Percentiles rank a stretch among this genome's conserved stretches.
Evolutionary conservation across 441 rosid genomes (phyloP).

Genomic region (Jatropha multifida): DNA sequence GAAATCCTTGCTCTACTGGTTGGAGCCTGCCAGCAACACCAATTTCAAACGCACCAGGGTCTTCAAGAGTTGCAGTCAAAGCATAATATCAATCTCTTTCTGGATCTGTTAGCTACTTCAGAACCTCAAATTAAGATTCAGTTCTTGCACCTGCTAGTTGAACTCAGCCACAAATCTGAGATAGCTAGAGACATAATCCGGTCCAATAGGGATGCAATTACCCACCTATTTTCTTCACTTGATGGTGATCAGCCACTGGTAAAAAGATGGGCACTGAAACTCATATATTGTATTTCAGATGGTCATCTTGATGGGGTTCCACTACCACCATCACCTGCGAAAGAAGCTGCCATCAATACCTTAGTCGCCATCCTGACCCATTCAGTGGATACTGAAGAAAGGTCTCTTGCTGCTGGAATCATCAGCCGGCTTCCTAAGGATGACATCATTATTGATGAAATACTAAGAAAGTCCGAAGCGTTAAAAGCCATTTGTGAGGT

Average conservation of each 20-base stretch:
- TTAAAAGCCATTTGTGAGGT: slow-evolving; percentile 49
- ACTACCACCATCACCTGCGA: slow-evolving; percentile 44
- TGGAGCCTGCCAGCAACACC: slow-evolving; percentile 29
- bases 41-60: slow-evolving; percentile 39
- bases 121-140: slow-evolving; percentile 36
- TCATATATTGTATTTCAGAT: slow-evolving; percentile 39
- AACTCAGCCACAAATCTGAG: slow-evolving; percentile 43
- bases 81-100: slow-evolving; percentile 42
- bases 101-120: slow-evolving; percentile 31
- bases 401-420: slow-evolving; percentile 50
- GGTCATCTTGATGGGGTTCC: slow-evolving; percentile 43
- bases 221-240: slow-evolving; percentile 42
- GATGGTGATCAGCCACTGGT: slow-evolving; percentile 26
- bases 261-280: slow-evolving; percentile 46
- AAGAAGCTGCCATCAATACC: slow-evolving; percentile 40
- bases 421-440: slow-evolving; percentile 54
- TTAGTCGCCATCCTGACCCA: slow-evolving; percentile 34
- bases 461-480: slow-evolving; percentile 42
- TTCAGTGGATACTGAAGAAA: slow-evolving; percentile 43
- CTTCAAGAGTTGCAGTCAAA: slow-evolving; percentile 49
- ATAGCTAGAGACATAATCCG: slow-evolving; percentile 33
- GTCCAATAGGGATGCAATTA: slow-evolving; percentile 28
- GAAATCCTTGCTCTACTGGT: slow-evolving; percentile 46
- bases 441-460: slow-evolving; percentile 42
- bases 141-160: slow-evolving; percentile 46